phyloP scores from a whole-genome alignment of 306 rosid species.

The Castanopsis chinensis region DNA sequence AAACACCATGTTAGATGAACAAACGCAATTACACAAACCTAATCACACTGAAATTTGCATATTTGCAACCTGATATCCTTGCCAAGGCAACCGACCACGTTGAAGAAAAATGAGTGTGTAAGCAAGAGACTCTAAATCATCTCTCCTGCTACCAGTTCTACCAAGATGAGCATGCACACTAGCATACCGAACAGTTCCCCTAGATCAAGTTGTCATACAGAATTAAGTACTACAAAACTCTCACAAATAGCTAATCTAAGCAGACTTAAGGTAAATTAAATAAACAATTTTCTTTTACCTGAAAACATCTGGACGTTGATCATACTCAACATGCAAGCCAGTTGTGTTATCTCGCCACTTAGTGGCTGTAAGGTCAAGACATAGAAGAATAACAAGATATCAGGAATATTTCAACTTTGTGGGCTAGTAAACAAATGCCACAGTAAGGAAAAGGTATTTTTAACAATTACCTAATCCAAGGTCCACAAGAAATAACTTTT shows the following conservation, averaged over 20 bases:
- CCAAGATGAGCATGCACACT: conserved; percentile 92
- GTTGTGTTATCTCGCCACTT: conserved; percentile 68
- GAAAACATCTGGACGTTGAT: conserved; percentile 91
- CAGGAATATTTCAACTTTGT: background rate
- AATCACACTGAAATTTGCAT: background rate
- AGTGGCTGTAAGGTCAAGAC: conserved; percentile 53
- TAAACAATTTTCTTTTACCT: conserved; percentile 39
- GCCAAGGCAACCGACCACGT: conserved; percentile 92
- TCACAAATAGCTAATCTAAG: background rate
- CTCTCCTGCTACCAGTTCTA: conserved; percentile 90
- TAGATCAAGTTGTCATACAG: conserved; percentile 17
- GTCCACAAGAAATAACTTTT: conserved; percentile 77
- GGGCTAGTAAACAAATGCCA: background rate
- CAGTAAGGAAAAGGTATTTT: background rate
- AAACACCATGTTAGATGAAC: conserved; percentile 24
- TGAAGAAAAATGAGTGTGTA: conserved; percentile 82
- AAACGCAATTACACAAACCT: background rate
- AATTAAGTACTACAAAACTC: background rate
- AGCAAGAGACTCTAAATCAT: conserved; percentile 93
- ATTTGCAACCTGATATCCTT: conserved; percentile 65
- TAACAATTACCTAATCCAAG: conserved; percentile 67
- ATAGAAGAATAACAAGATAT: conserved; percentile 12
- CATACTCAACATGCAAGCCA: conserved; percentile 84
- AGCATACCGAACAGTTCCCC: conserved; percentile 88
- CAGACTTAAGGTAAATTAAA: background rate